Evolutionary conservation across 495 filamentous ascomycete species (phyloP).

Genomic region (Hyaloscypha variabilis): DNA sequence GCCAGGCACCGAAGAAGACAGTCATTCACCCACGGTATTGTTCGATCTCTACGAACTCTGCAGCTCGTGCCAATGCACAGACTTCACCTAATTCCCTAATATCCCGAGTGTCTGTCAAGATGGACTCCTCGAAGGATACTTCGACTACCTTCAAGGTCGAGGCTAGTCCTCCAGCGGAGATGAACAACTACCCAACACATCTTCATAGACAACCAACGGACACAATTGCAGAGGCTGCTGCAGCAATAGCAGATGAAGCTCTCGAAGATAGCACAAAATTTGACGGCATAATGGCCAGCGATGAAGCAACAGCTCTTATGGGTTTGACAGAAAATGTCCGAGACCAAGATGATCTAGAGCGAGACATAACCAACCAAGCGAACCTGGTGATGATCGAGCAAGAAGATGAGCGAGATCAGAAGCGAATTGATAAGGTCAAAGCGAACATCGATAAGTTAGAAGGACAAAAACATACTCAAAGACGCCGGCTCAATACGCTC

Average conservation of each 20-base stretch:
- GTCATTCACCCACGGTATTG: not conserved
- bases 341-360: constrained; percentile 83
- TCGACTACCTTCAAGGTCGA: constrained; percentile 2
- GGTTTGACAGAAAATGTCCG: constrained; percentile 73
- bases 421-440: constrained; percentile 78
- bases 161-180: not conserved
- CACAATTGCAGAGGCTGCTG: constrained; percentile 26
- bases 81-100: not conserved
- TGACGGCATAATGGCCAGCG: constrained; percentile 8
- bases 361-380: constrained; percentile 73
- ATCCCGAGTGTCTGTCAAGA: not conserved
- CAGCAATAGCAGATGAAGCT: constrained; percentile 24
- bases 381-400: constrained; percentile 76
- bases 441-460: constrained; percentile 56
- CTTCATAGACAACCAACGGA: constrained; percentile 10
- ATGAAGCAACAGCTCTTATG: constrained; percentile 56
- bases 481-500: constrained; percentile 44
- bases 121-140: constrained; percentile 3
- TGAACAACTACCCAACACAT: not conserved
- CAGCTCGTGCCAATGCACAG: no score
- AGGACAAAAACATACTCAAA: constrained; percentile 43
- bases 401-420: constrained; percentile 85
- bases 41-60: no score
- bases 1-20: not conserved
- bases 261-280: constrained; percentile 12